Conservation (phyloP, 2,329 filamentous ascomycete genomes). For the Huntiella omanensis region DNA sequence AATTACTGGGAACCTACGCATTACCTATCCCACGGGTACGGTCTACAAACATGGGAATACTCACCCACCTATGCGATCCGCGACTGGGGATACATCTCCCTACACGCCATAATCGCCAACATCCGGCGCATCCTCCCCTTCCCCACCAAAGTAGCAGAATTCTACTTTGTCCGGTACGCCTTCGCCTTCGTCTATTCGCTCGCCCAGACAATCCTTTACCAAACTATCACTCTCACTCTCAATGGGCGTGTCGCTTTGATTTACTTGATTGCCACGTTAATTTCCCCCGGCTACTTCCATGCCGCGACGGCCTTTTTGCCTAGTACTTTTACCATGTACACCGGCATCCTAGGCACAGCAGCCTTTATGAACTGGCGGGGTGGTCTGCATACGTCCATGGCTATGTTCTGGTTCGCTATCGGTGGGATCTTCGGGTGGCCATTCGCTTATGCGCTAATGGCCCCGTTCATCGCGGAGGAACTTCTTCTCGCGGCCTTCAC, state of each 20-base stretch:
- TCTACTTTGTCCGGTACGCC: constrained; percentile 66
- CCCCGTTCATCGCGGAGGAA: constrained; percentile 70
- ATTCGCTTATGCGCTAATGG: constrained; percentile 65
- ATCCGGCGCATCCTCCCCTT: constrained; percentile 44
- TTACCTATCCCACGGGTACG: constrained; percentile 82
- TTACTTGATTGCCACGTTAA: constrained; percentile 58
- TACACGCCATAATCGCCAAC: constrained; percentile 59
- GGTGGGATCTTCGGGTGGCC: constrained; percentile 86
- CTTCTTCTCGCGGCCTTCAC: constrained; percentile 35
- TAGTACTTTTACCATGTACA: constrained; percentile 95
- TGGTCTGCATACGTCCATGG: constrained; percentile 59
- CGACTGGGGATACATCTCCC: constrained; percentile 74
- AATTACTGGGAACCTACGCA: constrained; percentile 98
- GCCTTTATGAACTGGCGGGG: constrained; percentile 82
- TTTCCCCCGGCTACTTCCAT: constrained; percentile 85
- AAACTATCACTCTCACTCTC: constrained; percentile 54
- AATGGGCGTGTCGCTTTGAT: constrained; percentile 71
- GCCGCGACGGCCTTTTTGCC: constrained; percentile 73
- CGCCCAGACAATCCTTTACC: constrained; percentile 67
- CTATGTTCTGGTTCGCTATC: constrained; percentile 78
- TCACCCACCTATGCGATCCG: constrained; percentile 87
- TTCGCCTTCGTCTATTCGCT: constrained; percentile 62
- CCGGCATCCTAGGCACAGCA: constrained; percentile 64
- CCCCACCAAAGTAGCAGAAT: constrained; percentile 50
- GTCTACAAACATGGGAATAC: constrained; percentile 96